Conservation (phyloP, 257 asterid genomes). For the Gentiana straminea region DNA sequence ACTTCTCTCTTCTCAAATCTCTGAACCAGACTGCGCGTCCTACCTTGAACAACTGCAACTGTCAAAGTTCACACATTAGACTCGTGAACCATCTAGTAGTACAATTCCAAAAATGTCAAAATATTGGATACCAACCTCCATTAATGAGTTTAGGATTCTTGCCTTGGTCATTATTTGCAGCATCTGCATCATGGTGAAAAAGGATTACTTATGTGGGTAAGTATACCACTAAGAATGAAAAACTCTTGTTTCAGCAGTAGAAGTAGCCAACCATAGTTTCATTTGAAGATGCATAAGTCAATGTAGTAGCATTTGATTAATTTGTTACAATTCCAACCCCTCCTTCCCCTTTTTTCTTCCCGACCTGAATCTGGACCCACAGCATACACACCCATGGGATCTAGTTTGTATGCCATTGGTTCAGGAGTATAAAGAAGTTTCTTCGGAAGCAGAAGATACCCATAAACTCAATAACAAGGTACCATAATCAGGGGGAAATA, state of each 20-base stretch:
- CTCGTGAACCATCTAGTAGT: conserved; percentile 11
- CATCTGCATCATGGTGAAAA: conserved; percentile 26
- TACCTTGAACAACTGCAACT: conserved; percentile 80
- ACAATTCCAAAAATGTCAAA: not conserved
- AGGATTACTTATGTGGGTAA: too few species aligned
- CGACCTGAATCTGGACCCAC: too few species aligned
- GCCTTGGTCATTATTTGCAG: conserved; percentile 35
- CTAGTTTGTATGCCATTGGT: not conserved
- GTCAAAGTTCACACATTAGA: conserved; percentile 20
- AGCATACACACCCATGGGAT: too few species aligned
- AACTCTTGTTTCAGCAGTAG: not conserved
- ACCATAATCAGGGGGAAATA: not conserved
- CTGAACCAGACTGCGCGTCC: conserved; percentile 92
- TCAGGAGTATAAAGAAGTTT: not conserved
- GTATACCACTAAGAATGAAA: too few species aligned
- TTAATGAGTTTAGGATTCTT: conserved; percentile 57
- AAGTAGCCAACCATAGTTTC: not conserved
- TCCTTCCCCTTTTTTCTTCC: too few species aligned
- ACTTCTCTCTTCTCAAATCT: conserved; percentile 74
- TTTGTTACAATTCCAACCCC: too few species aligned
- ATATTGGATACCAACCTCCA: conserved; percentile 54
- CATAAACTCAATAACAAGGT: not conserved
- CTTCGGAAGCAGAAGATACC: not conserved
- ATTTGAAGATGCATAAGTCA: too few species aligned
- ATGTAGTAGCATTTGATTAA: too few species aligned